Base-by-base conservation (phyloP, 2,329 filamentous ascomycete species). In the Ceratocystis papillata region DNA sequence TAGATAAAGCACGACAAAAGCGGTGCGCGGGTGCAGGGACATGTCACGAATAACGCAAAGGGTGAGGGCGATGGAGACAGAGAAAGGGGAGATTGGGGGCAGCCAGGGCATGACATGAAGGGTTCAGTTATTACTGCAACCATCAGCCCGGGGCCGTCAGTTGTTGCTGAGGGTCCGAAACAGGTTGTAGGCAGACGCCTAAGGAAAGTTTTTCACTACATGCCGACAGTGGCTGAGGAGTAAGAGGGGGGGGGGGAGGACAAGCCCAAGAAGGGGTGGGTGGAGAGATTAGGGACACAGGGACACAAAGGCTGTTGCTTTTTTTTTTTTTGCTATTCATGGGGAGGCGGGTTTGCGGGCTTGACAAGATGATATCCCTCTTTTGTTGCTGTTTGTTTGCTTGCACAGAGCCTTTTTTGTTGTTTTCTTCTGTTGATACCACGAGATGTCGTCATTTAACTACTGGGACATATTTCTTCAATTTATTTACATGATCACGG, bases 1-100 rank as follows among this genome's bases (percentile, higher is more conserved):
- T 67, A 67, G 63, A 65, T 46, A 48, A 65, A n/a, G 15, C 37
- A 17, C 41, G 37, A 30, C 20, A 37, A 41, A 15, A 53, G 30
- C 6, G 41, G 20, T 44, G 37, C 46, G 37, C 46, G 12, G 48
- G 50, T 5, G 22, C 30, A 33, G 20, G 20, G 7, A 45, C 4
- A 45, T 8, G 60, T 25, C 17, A 25, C 25, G 28, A 33, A 63
- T n/a, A 62, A 57, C 22, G 28, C 30, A 1, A 44, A 30, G 25
- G 17, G 33, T 1, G 59, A 5, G 15, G 22, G n/a, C 28, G 30
- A 50, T 15, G 22, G 25, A 30, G n/a, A 5, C 22, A 25, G 22
- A 50, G 44, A 65, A 44, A 53, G 3, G 48, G n/a, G 10, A 20
- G n/a, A 25, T 12, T n/a, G 22, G 22, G 48, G 6, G 48, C 6